Evolutionary conservation across 2,329 filamentous ascomycete genomes (phyloP), one percentile per base, ranked within the genome.

Genomic region (Fusarium marasasianum): DNA sequence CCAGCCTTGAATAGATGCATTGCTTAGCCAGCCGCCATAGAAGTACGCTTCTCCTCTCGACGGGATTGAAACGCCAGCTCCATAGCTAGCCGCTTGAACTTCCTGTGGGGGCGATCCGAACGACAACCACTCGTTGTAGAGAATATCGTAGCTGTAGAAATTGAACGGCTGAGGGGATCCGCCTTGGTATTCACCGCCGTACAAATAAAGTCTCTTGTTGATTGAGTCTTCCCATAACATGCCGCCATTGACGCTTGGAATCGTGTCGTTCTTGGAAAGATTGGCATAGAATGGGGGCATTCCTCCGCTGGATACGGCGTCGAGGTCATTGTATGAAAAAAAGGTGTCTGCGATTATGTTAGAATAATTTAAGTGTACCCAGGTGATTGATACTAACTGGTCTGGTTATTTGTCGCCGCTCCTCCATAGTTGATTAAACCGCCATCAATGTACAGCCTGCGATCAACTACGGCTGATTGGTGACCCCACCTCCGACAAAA

Each of bases 101-200:
- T 41, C 26, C 3, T 18, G 17, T 2, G 47, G 58, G 20, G n/a
- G 59, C 1, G 59, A 18, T 4, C 48, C 47, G 10, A 24, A 31
- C 6, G 35, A 48, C 10, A 47, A n/a, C 63, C 59, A 66, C 18
- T 66, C 12, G 15, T 66, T 41, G 10, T 64, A 55, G 3, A 66
- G 59, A 15, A 66, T 66, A 5, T 66, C 59, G 29, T 66, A 66
- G 48, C 63, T 66, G 20, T 66, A 66, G 3, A 66, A 18, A 12
- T 20, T 20, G 29, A 66, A 66, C 35, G 5, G 48, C 26, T 0
- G 33, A 6, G 47, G 31, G 2, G 63, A 18, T 18, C 1, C 35
- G 35, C 35, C 4, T 4, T 64, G 22, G 13, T 41, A 55, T 8
- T 66, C 59, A 5, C 63, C 63, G 17, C 63, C 63, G 20, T 64